Evolutionary conservation across 768 basidiomycete species (phyloP), one percentile per base, ranked within the genome.

Genomic region (Trametes sanguinea): DNA sequence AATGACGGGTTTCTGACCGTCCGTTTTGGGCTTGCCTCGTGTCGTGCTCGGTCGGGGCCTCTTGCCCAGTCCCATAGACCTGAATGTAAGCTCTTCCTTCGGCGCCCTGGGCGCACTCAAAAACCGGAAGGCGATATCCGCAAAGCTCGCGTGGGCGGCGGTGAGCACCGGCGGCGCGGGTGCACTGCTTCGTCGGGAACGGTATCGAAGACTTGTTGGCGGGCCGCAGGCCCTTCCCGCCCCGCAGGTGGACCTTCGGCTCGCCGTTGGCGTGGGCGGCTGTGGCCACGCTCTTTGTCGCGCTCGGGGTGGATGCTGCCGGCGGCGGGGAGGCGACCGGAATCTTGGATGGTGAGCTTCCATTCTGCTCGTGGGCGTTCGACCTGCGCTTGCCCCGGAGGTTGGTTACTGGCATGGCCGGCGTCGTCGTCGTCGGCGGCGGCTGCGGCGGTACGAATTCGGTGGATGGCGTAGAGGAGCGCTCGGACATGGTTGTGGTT

Each of bases 171-270:
- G 58, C n/a, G 42, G 58, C 51, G 58, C 58, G 14, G 40, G 58
- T 32, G 32, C 42, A 51, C 58, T 60, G 44, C 44, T 59, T 59
- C 39, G 57, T 58, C 16, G 62, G 57, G 57, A 59, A 63, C 52
- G 52, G 53, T 14, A 55, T 50, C n/a, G 57, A 55, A 33, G 42
- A 46, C 61, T 39, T 56, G 27, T 46, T 48, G 11, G 33, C 50
- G 50, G 43, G 40, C 47, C 50, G 48, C 48, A 6, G 16, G 43
- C 42, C 5, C 35, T 51, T 56, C 50, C 35, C 27, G 57, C 57
- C 42, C 48, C 35, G 46, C 29, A 50, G 35, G 39, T 17, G 17
- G 44, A 17, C 29, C 47, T 48, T 39, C 48, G 48, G 43, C n/a
- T 42, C n/a, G 46, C 29, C 46, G 57, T 6, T 45, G 16, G 8